A percentile compares a stretch with the other conserved stretches of the same genome.
Evolutionary conservation across 345 rosid species (phyloP).

Genomic region (Euclidium syriacum): DNA sequence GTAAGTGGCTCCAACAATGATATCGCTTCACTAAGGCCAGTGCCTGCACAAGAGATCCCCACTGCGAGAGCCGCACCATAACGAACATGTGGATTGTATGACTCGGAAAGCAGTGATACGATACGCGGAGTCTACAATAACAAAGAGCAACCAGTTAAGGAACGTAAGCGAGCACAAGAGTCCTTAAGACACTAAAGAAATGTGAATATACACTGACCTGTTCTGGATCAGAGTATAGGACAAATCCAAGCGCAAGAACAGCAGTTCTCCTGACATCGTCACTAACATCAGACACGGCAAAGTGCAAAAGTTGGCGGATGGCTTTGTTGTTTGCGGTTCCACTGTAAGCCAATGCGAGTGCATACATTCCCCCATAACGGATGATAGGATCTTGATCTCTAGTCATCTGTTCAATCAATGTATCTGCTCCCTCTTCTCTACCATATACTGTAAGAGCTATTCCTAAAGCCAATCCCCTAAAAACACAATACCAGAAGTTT

Average conservation of each 20-base stretch:
- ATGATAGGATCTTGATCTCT: slow-evolving; percentile 92
- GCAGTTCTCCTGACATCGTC: slow-evolving; percentile 97
- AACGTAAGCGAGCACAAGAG: background rate
- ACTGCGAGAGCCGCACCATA: slow-evolving; percentile 99
- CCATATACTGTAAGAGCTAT: slow-evolving; percentile 95
- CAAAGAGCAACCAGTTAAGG: slow-evolving; percentile 17
- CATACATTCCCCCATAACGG: slow-evolving; percentile 98
- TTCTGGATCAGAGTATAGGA: slow-evolving; percentile 84
- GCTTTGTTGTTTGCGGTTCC: slow-evolving; percentile 98
- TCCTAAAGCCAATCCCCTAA: slow-evolving; percentile 86
- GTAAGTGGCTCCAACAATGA: slow-evolving; percentile 89
- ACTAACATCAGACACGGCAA: slow-evolving; percentile 94
- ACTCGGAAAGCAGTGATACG: slow-evolving; percentile 86
- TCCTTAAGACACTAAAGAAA: background rate
- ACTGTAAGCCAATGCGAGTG: slow-evolving; percentile 86
- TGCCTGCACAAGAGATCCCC: slow-evolving; percentile 95
- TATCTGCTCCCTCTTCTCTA: slow-evolving; percentile 97
- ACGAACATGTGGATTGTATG: slow-evolving; percentile 93
- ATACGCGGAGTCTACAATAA: slow-evolving; percentile 82
- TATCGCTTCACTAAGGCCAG: slow-evolving; percentile 92
- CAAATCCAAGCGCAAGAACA: slow-evolving; percentile 94
- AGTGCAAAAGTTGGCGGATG: slow-evolving; percentile 87
- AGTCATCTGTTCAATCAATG: slow-evolving; percentile 94
- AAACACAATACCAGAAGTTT: background rate
- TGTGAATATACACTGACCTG: slow-evolving; percentile 39